Percentiles rank a stretch among this genome's conserved stretches.
Conservation (phyloP, 805 yeast species). For the Nadsonia fulvescens region DNA sequence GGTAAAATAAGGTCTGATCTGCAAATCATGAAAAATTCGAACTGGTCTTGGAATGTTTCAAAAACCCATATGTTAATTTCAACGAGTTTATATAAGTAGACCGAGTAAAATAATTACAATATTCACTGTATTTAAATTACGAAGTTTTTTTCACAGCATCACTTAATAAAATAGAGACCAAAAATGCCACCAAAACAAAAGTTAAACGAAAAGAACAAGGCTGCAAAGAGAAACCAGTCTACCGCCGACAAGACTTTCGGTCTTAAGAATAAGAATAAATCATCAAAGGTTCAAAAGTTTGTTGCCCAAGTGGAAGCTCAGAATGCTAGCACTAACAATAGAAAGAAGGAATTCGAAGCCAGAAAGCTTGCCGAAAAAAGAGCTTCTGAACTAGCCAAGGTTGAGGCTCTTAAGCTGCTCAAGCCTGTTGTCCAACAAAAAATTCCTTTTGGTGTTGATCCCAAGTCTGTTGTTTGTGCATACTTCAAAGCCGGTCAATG, state of each 20-base stretch:
- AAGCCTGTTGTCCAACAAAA: slow-evolving; percentile 58
- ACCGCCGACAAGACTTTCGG: slow-evolving; percentile 87
- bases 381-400: slow-evolving; percentile 77
- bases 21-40: too few relatives aligned
- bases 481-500: slow-evolving; percentile 76
- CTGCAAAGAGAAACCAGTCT: slow-evolving; percentile 37
- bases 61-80: too few relatives aligned
- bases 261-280: slow-evolving; percentile 84
- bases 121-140: too few relatives aligned
- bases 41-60: too few relatives aligned
- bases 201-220: slow-evolving; percentile 36
- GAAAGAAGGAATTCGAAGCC: slow-evolving; percentile 57
- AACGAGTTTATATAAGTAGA: too few relatives aligned
- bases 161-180: background rate
- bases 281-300: slow-evolving; percentile 68
- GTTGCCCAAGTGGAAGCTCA: slow-evolving; percentile 48
- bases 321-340: slow-evolving; percentile 36
- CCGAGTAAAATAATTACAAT: too few relatives aligned
- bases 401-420: slow-evolving; percentile 67
- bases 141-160: too few relatives aligned
- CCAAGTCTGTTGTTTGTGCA: slow-evolving; percentile 81
- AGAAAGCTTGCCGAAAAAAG: slow-evolving; percentile 62
- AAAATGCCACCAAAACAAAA: slow-evolving; percentile 33
- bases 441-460: slow-evolving; percentile 94
- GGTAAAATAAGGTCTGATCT: too few relatives aligned